A percentile compares a stretch with the other conserved stretches of the same genome.
These are phyloP conservation scores for Coprinopsis strossmayeri DNA, from an alignment of 768 basidiomycete species.

Conservation along the genomic window DNA sequence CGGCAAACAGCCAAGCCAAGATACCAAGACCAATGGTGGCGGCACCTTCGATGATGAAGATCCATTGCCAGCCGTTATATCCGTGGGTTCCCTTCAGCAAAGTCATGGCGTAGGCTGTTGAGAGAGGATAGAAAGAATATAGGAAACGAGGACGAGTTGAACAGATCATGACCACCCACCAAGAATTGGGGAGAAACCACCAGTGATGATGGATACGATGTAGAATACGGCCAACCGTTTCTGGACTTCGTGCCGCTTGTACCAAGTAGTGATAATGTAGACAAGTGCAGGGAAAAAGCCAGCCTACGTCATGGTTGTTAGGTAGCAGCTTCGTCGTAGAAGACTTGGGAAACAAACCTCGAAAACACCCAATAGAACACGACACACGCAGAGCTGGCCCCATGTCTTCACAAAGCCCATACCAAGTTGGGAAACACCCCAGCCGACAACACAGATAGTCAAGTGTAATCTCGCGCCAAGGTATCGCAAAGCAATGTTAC, in stretches of 20 bases:
- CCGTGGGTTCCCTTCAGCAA: conserved; percentile 32
- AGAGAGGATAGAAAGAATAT: conserved; percentile 19
- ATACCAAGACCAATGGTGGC: conserved; percentile 35
- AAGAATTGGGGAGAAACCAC: conserved; percentile 4
- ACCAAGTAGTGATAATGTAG: conserved; percentile 17
- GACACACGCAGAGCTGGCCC: conserved; percentile 19
- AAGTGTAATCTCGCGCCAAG: conserved; percentile 23
- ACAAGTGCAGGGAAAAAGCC: conserved; percentile 12
- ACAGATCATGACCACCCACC: conserved; percentile 33
- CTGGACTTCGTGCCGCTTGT: conserved; percentile 40
- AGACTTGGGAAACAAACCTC: conserved; percentile 19
- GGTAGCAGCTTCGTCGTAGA: too few species aligned
- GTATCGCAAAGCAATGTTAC: conserved; percentile 21
- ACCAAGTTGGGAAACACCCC: conserved; percentile 25
- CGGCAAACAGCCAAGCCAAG: conserved; percentile 35
- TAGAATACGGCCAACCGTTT: conserved; percentile 24
- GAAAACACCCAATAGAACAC: conserved; percentile 22
- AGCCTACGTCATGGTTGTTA: conserved; percentile 6
- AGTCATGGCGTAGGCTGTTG: conserved; percentile 35
- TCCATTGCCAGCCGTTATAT: conserved; percentile 44
- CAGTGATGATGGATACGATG: neutral
- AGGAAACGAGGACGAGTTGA: conserved; percentile 31
- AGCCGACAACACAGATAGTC: conserved; percentile 23
- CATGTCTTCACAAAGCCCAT: conserved; percentile 27
- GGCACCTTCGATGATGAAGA: conserved; percentile 43